These are phyloP conservation scores for Phylloporus sp. DNA, from an alignment of 768 basidiomycete species.

Conservation along the genomic window DNA sequence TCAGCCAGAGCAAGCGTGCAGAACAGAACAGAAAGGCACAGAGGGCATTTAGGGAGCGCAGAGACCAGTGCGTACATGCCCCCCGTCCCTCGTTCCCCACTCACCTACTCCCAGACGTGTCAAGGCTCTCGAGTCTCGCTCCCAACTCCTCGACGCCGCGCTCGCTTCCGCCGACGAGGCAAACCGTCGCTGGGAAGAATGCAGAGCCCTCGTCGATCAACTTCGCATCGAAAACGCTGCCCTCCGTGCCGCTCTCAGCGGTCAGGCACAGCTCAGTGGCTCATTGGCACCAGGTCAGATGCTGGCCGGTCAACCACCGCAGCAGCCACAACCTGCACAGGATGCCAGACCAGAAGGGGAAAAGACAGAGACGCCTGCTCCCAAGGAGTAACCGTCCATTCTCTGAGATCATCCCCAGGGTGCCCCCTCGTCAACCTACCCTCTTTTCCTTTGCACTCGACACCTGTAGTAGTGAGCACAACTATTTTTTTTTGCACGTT, in stretches of 20 bases:
- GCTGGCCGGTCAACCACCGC: conserved; percentile 19
- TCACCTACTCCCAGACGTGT: conserved; percentile 56
- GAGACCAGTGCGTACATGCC: conserved; percentile 65
- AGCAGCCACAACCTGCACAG: conserved; percentile 18
- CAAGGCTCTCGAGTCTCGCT: conserved; percentile 81
- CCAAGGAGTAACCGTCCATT: conserved; percentile 18
- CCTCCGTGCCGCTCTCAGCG: conserved; percentile 60
- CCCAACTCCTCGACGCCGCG: conserved; percentile 79
- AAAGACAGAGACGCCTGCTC: conserved; percentile 20
- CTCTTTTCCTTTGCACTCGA: conserved; percentile 2
- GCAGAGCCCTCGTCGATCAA: conserved; percentile 83
- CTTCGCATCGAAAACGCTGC: conserved; percentile 80
- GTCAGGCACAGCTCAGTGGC: conserved; percentile 34
- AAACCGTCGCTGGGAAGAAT: conserved; percentile 86
- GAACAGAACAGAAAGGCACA: conserved; percentile 96
- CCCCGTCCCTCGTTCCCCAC: neutral
- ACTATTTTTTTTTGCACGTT: neutral
- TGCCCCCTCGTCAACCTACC: neutral
- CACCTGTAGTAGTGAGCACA: conserved; percentile 13
- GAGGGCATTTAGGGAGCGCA: conserved; percentile 82
- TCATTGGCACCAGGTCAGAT: conserved; percentile 29
- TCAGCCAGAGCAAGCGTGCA: conserved; percentile 81
- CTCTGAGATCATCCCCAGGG: neutral
- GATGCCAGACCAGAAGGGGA: conserved; percentile 25
- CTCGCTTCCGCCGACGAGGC: conserved; percentile 85